Base-by-base conservation (phyloP, 179 eudicot species). In the Sideroxylon spinosum region DNA sequence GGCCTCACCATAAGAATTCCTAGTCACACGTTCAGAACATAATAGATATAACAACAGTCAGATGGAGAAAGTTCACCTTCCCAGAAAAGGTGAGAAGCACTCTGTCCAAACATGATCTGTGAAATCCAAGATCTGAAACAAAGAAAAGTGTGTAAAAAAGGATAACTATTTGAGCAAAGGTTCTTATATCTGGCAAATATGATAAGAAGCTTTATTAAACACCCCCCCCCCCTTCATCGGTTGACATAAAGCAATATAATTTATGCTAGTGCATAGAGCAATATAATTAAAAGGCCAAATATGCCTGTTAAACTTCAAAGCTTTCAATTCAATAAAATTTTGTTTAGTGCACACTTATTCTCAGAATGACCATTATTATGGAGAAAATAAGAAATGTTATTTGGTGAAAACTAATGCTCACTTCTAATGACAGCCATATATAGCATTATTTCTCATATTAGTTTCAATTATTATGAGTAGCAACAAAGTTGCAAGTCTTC, bases 41-140 rank as follows among this genome's bases (percentile, higher is more conserved):
- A 3, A 44, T 6, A 49, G 26, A 17, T 9, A 76, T 9, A 76
- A 52, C 84, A 81, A 64, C 44, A 50, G 50, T 12, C 49, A 11
- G 37, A 72, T 59, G 12, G 59, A 49, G 71, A 64, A 72, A 75
- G 26, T 48, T 80, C 88, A 95, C 98, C 98, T 93, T 84, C 98
- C 98, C 49, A 95, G 74, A 77, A 76, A 84, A 77, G 80, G 86
- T 72, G 89, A 89, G 84, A 84, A 91, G 86, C 98, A 93, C 84
- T 95, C 98, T 68, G 97, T 93, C 98, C 98, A 95, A 74, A 95
- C 91, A 86, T 95, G 98, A 86, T 95, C 98, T 6, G 97, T 95
- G 76, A 93, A 89, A 86, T 95, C 97, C 85, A 95, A 66, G 61
- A 90, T 83, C 98, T 95, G 90, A 74, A 81, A 85, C 57, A 74